Percentiles rank a stretch among this genome's conserved stretches.
Evolutionary conservation across 192 early-diverging fungal genomes (phyloP).

Genomic region (Geosiphon pyriformis): DNA sequence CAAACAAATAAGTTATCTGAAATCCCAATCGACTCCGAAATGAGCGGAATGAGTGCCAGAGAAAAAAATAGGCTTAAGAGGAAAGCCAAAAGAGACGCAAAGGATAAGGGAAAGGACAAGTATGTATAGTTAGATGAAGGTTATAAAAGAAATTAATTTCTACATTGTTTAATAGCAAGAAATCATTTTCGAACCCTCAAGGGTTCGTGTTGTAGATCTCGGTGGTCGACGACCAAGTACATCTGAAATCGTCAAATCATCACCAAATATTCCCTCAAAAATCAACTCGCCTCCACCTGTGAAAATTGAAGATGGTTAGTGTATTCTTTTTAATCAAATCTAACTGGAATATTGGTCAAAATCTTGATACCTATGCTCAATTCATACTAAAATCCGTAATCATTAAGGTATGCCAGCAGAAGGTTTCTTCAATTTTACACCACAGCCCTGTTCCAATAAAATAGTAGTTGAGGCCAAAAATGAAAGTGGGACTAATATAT

Average conservation of each 20-base stretch:
- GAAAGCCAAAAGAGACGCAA: slow-evolving; percentile 73
- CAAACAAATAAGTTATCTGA: slow-evolving; percentile 6
- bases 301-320: slow-evolving; percentile 25
- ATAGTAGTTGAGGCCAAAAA: slow-evolving; percentile 67
- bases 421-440: slow-evolving; percentile 50
- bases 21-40: slow-evolving; percentile 42
- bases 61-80: slow-evolving; percentile 87
- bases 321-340: not conserved
- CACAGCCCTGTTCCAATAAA: slow-evolving; percentile 53
- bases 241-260: slow-evolving; percentile 29
- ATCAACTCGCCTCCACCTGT: slow-evolving; percentile 6
- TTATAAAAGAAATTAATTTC: not conserved
- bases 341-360: no score
- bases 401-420: slow-evolving; percentile 30
- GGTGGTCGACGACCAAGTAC: slow-evolving; percentile 26
- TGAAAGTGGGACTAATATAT: slow-evolving; percentile 17
- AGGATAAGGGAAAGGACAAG: slow-evolving; percentile 71
- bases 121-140: slow-evolving; percentile 32
- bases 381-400: not conserved
- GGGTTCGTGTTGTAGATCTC: slow-evolving; percentile 45
- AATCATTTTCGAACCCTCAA: no score
- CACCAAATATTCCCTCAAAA: slow-evolving; percentile 19
- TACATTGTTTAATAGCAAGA: not conserved
- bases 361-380: not conserved
- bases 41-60: slow-evolving; percentile 81